Base-by-base conservation (phyloP, 1,284 basidiomycete genomes). In the Marasmius fiardii region DNA sequence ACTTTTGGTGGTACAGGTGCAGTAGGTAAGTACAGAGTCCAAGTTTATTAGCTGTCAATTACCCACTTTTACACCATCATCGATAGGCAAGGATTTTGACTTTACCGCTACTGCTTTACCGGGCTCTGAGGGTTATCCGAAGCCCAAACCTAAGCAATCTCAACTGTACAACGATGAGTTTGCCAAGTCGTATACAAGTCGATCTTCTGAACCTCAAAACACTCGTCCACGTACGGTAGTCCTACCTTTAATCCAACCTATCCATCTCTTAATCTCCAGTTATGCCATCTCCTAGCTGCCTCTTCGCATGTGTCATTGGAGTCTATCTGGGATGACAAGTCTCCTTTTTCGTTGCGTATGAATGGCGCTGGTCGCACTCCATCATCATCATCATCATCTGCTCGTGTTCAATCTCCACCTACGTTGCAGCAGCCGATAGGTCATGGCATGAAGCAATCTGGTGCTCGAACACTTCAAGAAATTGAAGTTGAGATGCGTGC, bases 401-500 rank as follows among this genome's bases (percentile, higher is more conserved):
- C 56, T 52, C 61, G 63, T 23, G 63, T 39, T 4, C 52, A 67
- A 35, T 66, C 69, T 6, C 65, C 75, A 56, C 58, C 59, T 24
- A 56, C 65, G 24, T 56, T 62, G 51, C 71, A 65, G 48, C 71
- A 60, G 55, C 63, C 61, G 51, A 68, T 67, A 61, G 68, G 63
- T 31, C 73, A 72, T 56, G 68, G 65, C n/a, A 33, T 65, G 28
- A 49, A 48, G 65, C 75, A 74, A 44, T 72, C 69, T 1, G 82
- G 84, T 35, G 81, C 84, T 31, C 85, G 89, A 55, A 96, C 93
- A 0, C 71, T 98, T 24, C 92, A 95, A 61, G 94, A 98, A 69
- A 92, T 98, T 59, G 96, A 99, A 69, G 89, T 91, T 3, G 93
- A 98, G 71, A 92, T 96, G 89, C 76, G 79, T 10, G 75, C 78